Conservation (phyloP, 106 monocot genomes). For the Dactylorhiza incarnata region DNA sequence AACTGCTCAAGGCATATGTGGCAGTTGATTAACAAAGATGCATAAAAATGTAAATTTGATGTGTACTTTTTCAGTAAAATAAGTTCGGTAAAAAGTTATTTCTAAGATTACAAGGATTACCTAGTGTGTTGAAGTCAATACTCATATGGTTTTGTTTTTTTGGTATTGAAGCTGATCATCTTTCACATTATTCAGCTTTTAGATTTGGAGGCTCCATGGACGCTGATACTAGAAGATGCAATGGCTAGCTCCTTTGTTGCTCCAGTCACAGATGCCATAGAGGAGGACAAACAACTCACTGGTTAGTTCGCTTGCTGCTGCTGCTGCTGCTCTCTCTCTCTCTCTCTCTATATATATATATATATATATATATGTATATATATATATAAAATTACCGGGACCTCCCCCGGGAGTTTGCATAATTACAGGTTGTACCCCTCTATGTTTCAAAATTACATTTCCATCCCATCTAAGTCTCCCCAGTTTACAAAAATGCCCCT, state of each 20-base stretch:
- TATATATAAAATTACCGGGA: too few species aligned
- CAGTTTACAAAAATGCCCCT: too few species aligned
- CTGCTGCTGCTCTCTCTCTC: too few species aligned
- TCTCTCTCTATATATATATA: not conserved
- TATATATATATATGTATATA: too few species aligned
- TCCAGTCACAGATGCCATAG: constrained; percentile 52
- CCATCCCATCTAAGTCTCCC: too few species aligned
- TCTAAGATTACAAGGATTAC: not conserved
- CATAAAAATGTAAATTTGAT: not conserved
- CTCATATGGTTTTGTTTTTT: not conserved
- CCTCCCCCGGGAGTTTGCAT: too few species aligned
- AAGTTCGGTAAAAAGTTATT: not conserved
- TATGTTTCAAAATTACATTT: too few species aligned
- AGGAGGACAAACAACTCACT: constrained; percentile 70
- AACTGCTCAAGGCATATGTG: not conserved
- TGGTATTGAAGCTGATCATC: not conserved
- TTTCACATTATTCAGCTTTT: constrained; percentile 41
- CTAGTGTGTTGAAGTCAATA: not conserved
- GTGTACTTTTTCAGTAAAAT: not conserved
- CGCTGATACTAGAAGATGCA: constrained; percentile 88
- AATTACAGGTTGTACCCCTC: too few species aligned
- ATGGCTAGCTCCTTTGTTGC: constrained; percentile 84
- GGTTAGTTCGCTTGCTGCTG: constrained; percentile 29
- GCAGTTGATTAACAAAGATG: not conserved
- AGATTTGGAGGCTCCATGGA: constrained; percentile 76